Percentiles rank a stretch among this genome's conserved stretches.
Conservation (phyloP, 768 basidiomycete genomes). For the Trametes cinnabarina region DNA sequence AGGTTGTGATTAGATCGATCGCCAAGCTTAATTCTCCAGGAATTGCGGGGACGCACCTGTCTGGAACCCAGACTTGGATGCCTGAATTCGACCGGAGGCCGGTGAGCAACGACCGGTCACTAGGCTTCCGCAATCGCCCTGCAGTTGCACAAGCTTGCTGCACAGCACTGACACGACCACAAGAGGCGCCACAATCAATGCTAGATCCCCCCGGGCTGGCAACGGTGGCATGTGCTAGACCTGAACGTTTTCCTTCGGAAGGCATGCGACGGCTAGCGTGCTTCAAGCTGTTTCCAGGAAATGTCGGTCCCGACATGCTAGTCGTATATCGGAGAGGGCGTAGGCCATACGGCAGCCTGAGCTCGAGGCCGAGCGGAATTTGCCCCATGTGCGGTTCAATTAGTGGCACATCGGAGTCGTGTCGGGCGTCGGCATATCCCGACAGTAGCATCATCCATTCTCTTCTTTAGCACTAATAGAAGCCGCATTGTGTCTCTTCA, state of each 20-base stretch:
- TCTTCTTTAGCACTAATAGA: neutral
- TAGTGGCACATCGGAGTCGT: neutral
- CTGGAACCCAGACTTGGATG: neutral
- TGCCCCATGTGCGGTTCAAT: neutral
- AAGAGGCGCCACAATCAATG: slow-evolving; percentile 1
- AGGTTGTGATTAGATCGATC: slow-evolving; percentile 12
- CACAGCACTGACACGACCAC: neutral
- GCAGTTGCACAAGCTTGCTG: no score
- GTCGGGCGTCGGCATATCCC: neutral
- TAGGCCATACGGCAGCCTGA: no score
- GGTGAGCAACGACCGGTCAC: neutral
- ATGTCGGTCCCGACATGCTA: no score
- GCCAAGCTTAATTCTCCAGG: neutral
- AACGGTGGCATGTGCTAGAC: neutral
- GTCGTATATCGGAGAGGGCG: no score
- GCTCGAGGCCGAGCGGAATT: no score
- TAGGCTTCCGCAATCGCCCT: neutral
- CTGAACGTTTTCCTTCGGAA: neutral
- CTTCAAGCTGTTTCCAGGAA: no score
- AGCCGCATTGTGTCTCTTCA: no score
- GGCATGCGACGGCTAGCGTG: neutral
- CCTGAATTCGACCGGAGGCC: neutral
- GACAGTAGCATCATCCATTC: neutral
- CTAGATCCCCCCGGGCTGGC: neutral
- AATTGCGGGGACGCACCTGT: slow-evolving; percentile 8